These are phyloP conservation scores for Flaveria bidentis DNA, from an alignment of 129 eudicot genomes.

Conservation along the genomic window DNA sequence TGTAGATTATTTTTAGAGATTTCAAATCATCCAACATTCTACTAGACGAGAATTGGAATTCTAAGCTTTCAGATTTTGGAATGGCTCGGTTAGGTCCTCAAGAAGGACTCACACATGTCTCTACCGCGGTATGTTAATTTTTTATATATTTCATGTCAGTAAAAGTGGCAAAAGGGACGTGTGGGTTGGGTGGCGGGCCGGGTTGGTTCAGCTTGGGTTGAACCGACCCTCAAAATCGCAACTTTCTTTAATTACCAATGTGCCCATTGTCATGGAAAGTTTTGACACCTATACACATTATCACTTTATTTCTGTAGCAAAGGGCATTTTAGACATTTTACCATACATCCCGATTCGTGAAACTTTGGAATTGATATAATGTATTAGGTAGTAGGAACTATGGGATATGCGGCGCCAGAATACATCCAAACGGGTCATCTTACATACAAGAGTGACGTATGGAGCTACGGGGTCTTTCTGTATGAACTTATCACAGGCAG, in stretches of 20 bases:
- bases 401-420: constrained; percentile 85
- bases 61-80: constrained; percentile 91
- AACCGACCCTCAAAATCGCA: neutral
- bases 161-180: neutral
- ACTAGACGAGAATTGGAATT: constrained; percentile 79
- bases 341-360: neutral
- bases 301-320: neutral
- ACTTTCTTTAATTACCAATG: neutral
- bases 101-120: constrained; percentile 81
- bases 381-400: constrained; percentile 68
- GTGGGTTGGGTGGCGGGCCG: neutral
- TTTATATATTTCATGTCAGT: neutral
- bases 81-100: constrained; percentile 83
- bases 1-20: constrained; percentile 80
- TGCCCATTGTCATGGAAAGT: neutral
- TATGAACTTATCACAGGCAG: constrained; percentile 79
- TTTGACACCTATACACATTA: neutral
- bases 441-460: constrained; percentile 62
- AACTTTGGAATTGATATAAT: constrained; percentile 12
- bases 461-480: constrained; percentile 75
- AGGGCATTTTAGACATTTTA: constrained; percentile 5
- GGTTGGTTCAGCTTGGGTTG: neutral
- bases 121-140: constrained; percentile 71
- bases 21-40: constrained; percentile 90
- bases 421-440: constrained; percentile 72